Percentiles rank a stretch among this genome's conserved stretches.
These are phyloP conservation scores for Scedosporium aurantiacum DNA, from an alignment of 2,329 filamentous ascomycete genomes.

Conservation along the genomic window DNA sequence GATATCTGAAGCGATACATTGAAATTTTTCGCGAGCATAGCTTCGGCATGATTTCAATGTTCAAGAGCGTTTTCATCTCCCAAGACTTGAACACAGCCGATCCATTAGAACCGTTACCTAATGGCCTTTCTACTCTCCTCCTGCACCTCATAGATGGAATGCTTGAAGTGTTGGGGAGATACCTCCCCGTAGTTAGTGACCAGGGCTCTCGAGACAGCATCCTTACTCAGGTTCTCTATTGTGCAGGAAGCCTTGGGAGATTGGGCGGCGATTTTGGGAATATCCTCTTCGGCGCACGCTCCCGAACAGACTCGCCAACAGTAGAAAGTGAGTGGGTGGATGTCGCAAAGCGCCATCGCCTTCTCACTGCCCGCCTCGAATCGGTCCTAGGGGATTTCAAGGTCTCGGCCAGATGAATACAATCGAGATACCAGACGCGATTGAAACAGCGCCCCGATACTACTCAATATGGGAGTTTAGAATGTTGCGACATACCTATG, in stretches of 20 bases:
- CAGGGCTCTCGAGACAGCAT: slow-evolving; percentile 74
- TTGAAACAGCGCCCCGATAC: too few species aligned
- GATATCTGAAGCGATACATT: slow-evolving; percentile 88
- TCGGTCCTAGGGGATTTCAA: slow-evolving; percentile 49
- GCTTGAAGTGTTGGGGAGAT: slow-evolving; percentile 60
- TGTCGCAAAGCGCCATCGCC: slow-evolving; percentile 75
- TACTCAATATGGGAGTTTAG: too few species aligned
- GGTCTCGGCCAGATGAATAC: slow-evolving; percentile 8
- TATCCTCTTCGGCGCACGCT: slow-evolving; percentile 52
- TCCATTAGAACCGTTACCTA: slow-evolving; percentile 53
- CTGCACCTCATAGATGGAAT: slow-evolving; percentile 74
- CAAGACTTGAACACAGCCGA: slow-evolving; percentile 5
- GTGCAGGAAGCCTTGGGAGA: slow-evolving; percentile 78
- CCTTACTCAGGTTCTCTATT: slow-evolving; percentile 86
- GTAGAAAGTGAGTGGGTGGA: slow-evolving; percentile 67
- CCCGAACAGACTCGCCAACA: background rate
- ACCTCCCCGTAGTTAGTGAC: slow-evolving; percentile 74
- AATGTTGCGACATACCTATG: too few species aligned
- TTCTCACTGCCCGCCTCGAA: slow-evolving; percentile 70
- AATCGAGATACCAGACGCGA: background rate
- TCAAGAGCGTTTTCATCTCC: slow-evolving; percentile 70
- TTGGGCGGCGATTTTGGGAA: slow-evolving; percentile 89
- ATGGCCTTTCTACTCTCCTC: slow-evolving; percentile 73
- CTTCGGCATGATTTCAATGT: slow-evolving; percentile 91
- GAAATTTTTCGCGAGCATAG: slow-evolving; percentile 97